phyloP scores from a whole-genome alignment of 2,329 filamentous ascomycete species.

The Penicillium occitanis region DNA sequence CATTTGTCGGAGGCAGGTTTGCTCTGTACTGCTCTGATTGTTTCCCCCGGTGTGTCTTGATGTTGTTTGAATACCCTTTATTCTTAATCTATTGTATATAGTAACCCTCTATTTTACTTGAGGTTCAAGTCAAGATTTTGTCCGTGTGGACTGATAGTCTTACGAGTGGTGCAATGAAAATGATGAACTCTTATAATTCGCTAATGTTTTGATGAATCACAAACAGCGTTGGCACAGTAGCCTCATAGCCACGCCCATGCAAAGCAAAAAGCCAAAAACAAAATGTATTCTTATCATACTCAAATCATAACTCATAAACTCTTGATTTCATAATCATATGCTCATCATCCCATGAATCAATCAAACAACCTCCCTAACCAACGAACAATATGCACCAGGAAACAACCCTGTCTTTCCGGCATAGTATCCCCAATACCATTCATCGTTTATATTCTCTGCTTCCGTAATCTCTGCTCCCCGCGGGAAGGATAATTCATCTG shows the following conservation, averaged over 20 bases:
- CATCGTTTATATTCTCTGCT: conserved; percentile 81
- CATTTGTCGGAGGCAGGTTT: neutral
- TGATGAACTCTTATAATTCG: neutral
- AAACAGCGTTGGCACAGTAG: neutral
- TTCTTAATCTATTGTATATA: conserved; percentile 5
- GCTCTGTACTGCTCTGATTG: neutral
- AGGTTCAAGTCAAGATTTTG: neutral
- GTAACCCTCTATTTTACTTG: neutral
- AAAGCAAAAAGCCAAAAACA: neutral
- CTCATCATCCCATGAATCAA: neutral
- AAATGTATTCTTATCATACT: neutral
- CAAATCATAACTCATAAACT: neutral
- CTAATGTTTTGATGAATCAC: neutral
- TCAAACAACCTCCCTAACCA: conserved; percentile 43
- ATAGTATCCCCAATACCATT: conserved; percentile 88
- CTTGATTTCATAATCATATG: conserved; percentile 4
- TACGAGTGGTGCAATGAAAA: neutral
- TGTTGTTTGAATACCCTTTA: neutral
- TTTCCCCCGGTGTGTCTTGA: neutral
- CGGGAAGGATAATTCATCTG: conserved; percentile 80
- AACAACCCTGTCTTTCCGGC: conserved; percentile 78
- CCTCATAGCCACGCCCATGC: neutral
- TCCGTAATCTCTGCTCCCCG: conserved; percentile 79
- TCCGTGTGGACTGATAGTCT: neutral
- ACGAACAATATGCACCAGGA: conserved; percentile 70